These are phyloP conservation scores for Mucor sp. DNA, from an alignment of 371 early-diverging fungal species.

Conservation along the genomic window DNA sequence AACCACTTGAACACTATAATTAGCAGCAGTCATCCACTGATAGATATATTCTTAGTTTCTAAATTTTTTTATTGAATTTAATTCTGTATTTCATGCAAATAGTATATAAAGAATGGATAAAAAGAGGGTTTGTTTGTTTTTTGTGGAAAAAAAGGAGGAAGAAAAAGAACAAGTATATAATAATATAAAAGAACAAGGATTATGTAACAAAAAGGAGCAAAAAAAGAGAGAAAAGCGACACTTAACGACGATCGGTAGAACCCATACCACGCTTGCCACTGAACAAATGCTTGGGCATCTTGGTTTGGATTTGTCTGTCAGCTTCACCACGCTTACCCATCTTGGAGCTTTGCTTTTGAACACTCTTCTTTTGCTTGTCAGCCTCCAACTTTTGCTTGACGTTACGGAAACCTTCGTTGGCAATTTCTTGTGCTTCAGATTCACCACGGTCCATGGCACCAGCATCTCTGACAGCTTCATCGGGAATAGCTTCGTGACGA, in stretches of 20 bases:
- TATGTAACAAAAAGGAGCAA: neutral
- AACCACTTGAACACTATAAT: too few relatives aligned
- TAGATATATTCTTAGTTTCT: neutral
- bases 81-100: neutral
- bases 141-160: neutral
- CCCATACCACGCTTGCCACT: slow-evolving; percentile 89
- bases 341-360: slow-evolving; percentile 73
- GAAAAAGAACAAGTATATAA: slow-evolving; percentile 1
- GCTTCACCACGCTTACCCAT: slow-evolving; percentile 91
- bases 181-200: neutral
- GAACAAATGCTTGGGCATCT: slow-evolving; percentile 98
- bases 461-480: slow-evolving; percentile 61
- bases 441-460: slow-evolving; percentile 57
- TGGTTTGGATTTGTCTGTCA: slow-evolving; percentile 85
- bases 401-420: slow-evolving; percentile 77
- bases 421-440: slow-evolving; percentile 60
- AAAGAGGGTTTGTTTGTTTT: neutral
- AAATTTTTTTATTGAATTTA: neutral
- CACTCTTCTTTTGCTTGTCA: slow-evolving; percentile 74
- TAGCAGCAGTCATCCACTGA: too few relatives aligned
- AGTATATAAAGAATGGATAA: neutral
- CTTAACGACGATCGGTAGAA: slow-evolving; percentile 83
- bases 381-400: slow-evolving; percentile 71
- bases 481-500: slow-evolving; percentile 70
- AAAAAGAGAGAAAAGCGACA: neutral